Base-by-base conservation (phyloP, 2,329 filamentous ascomycete genomes). In the Alternaria conjuncta region DNA sequence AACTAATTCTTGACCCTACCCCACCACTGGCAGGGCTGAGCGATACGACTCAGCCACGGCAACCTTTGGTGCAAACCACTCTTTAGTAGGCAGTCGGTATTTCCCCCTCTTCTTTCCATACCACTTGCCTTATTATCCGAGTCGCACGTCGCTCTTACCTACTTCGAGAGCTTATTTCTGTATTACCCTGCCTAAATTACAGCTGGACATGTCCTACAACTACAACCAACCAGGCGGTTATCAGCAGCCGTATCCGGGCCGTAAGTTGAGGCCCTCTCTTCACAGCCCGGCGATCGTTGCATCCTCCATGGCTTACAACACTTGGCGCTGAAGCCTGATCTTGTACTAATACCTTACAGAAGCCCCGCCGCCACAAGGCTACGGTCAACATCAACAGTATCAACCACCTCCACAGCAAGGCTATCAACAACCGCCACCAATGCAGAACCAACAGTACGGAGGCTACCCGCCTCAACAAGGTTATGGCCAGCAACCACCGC, bases 381-480 rank as follows among this genome's bases (percentile, higher is more conserved):
- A 75, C 63, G 71, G 70, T 50, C 72, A 71, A 55, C 63, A 51
- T 23, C 59, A 46, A 26, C 58, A 46, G 30, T 57, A 47, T 57
- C 60, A 63, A 23, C 67, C 62, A 58, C 70, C 61, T 43, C 68
- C 65, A 63, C 65, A 68, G 45, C 66, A 64, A 49, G 59, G 70
- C 23, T 73, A 71, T 65, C 60, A 79, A 43, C 81, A 80, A 60
- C 78, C 73, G 60, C 74, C 69, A 30, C 73, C 70, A 60, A 72
- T 75, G 64, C 75, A 79, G 55, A 72, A 77, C 15, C 71, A 79
- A 61, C 69, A 73, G 26, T 72, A 71, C 56, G 71, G 66, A 21
- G 68, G 69, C 49, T 81, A 82, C 61, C 78, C 72, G 54, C 78
- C 69, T 45, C 73, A 75, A 65, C 72, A 75, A 56, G 67, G 70